These are phyloP conservation scores for Trichoderma sp. DNA, from an alignment of 2,329 filamentous ascomycete genomes.

Conservation along the genomic window DNA sequence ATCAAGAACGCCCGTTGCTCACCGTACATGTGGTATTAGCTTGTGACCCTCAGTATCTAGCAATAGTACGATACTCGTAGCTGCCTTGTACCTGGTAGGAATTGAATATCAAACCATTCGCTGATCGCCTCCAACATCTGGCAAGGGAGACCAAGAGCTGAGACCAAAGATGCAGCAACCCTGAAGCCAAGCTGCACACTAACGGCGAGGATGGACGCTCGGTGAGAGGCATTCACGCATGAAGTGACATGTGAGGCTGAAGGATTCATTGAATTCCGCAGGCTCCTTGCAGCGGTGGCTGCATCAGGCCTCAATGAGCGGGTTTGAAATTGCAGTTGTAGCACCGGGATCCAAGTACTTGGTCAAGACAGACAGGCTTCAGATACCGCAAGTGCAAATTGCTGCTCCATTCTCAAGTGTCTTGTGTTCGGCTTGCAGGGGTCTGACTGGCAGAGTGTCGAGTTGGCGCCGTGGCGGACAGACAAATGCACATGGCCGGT, in stretches of 20 bases:
- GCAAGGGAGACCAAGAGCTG: background rate
- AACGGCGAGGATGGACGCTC: background rate
- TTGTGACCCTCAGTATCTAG: background rate
- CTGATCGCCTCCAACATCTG: background rate
- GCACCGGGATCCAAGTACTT: constrained; percentile 4
- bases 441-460: background rate
- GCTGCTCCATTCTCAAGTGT: background rate
- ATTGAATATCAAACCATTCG: background rate
- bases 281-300: background rate
- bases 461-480: constrained; percentile 1
- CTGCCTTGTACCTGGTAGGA: background rate
- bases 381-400: background rate
- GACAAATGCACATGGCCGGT: background rate
- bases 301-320: background rate
- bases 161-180: background rate
- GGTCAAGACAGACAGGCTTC: background rate
- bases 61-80: background rate
- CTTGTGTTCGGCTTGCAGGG: background rate
- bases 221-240: background rate
- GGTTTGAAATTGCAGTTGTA: background rate
- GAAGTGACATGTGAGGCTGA: background rate
- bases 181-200: background rate
- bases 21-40: background rate
- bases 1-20: background rate
- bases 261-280: background rate